Conservation (phyloP, 1,284 basidiomycete species). For the Thelephora terrestris region DNA sequence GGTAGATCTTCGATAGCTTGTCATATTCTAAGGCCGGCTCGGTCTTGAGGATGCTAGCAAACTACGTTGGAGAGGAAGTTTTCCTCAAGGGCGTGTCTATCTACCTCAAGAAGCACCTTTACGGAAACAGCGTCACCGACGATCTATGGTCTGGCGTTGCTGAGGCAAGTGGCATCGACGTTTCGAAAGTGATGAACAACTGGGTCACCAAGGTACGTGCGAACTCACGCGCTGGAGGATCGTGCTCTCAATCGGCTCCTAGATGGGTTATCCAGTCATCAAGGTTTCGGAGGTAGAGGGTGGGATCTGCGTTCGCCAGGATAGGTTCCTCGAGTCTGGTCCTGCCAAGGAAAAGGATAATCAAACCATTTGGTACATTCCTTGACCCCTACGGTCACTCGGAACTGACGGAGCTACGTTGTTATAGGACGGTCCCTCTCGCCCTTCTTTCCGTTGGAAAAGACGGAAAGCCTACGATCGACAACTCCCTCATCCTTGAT, state of each 20-base stretch:
- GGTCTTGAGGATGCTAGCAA: slow-evolving; percentile 90
- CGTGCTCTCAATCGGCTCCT: neutral
- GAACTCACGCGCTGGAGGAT: neutral
- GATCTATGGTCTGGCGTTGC: slow-evolving; percentile 90
- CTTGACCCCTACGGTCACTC: neutral
- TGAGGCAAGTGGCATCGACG: slow-evolving; percentile 67
- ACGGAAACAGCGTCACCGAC: slow-evolving; percentile 76
- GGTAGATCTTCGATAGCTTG: slow-evolving; percentile 75
- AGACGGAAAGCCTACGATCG: slow-evolving; percentile 48
- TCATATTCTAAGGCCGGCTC: slow-evolving; percentile 86
- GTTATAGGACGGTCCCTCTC: slow-evolving; percentile 68
- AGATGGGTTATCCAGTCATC: slow-evolving; percentile 84
- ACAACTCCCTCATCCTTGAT: slow-evolving; percentile 60
- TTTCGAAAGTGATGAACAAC: slow-evolving; percentile 80
- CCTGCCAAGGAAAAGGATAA: slow-evolving; percentile 76
- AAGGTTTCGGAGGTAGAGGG: slow-evolving; percentile 72
- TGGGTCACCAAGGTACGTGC: slow-evolving; percentile 78
- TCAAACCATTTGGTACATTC: slow-evolving; percentile 74
- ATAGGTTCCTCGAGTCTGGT: slow-evolving; percentile 88
- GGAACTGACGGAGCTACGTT: slow-evolving; percentile 1
- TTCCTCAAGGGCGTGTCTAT: slow-evolving; percentile 85
- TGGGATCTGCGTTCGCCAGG: slow-evolving; percentile 75
- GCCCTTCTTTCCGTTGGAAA: slow-evolving; percentile 57
- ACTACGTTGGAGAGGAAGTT: slow-evolving; percentile 82
- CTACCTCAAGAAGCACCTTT: slow-evolving; percentile 85